phyloP scores from a whole-genome alignment of 805 yeast genomes.

The Yamadazyma ubonensis region DNA sequence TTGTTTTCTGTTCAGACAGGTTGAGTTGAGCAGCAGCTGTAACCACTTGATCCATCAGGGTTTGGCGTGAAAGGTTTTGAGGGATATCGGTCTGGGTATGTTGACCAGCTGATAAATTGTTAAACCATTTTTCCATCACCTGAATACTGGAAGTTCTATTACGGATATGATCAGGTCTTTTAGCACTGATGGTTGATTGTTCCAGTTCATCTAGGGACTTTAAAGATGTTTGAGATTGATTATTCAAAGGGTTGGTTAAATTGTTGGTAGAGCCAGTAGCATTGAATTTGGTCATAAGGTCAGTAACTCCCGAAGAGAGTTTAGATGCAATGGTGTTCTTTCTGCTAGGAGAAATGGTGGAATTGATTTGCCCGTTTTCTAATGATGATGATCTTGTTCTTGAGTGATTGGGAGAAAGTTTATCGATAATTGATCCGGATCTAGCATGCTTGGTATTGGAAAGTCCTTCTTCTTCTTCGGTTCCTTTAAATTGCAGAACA shows the following conservation, averaged over 20 bases:
- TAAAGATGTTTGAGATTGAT: conserved; percentile 31
- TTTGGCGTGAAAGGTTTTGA: not conserved
- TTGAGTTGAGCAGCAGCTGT: not conserved
- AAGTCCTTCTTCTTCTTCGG: conserved; percentile 15
- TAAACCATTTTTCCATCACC: conserved; percentile 45
- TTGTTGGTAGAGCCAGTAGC: conserved; percentile 1
- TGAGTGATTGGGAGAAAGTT: conserved; percentile 35
- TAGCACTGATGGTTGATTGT: conserved; percentile 7
- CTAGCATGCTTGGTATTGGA: conserved; percentile 14
- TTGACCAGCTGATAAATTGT: conserved; percentile 23
- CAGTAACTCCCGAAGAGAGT: conserved; percentile 40
- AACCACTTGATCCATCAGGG: not conserved
- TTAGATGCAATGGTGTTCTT: conserved; percentile 37
- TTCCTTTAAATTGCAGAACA: conserved; percentile 23
- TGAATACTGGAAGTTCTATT: conserved; percentile 39
- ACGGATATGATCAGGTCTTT: conserved; percentile 28
- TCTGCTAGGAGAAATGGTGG: conserved; percentile 20
- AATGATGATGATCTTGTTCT: conserved; percentile 40
- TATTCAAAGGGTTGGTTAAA: conserved; percentile 3
- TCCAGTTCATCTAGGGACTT: conserved; percentile 28
- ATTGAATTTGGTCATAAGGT: conserved; percentile 42
- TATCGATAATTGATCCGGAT: conserved; percentile 27
- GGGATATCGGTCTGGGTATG: conserved; percentile 6
- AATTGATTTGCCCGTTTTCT: conserved; percentile 5
- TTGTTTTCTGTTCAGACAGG: not conserved